Base-by-base conservation (phyloP, 164 flowering plant species). In the Tetrastigma voinierianum region DNA sequence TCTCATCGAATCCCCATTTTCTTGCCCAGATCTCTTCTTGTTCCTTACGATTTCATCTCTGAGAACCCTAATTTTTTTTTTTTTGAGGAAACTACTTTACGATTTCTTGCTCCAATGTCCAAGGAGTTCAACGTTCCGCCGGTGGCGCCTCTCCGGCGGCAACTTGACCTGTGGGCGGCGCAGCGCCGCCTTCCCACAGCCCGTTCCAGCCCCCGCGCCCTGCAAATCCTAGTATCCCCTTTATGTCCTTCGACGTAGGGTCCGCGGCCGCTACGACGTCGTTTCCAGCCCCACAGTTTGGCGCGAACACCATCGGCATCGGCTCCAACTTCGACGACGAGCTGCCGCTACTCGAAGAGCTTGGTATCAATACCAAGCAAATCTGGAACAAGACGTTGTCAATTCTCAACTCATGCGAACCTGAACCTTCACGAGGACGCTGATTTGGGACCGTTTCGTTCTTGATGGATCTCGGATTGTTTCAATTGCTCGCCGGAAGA, bases 291-390 rank as follows among this genome's bases (percentile, higher is more conserved):
- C 25, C 40, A 25, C 40, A 4, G 40, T 25, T 72, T 68, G 47
- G 62, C 51, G 63, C 56, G 0, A 74, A 73, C 2, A 25, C 67
- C 24, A 69, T 73, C 11, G 40, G 4, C 40, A 25, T 4, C 40
- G 40, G 6, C 40, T 0, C 40, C 40, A 59, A 19, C 23, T 87
- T 88, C 77, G 92, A 85, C 14, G 94, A 88, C 65, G 97, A 90
- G 74, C 90, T 76, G 45, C 90, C 97, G 9, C 80, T 89, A n/a
- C 85, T 93, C 5, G 98, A 90, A 75, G 98, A 93, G 60, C 89
- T 93, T 43, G 98, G 96, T 10, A 91, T 91, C 66, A 87, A 91
- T 72, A 87, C 97, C 0, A 82, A 79, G 21, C 96, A 88, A 76
- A 93, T 93, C 81, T 89, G 91, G 91, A 77, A 67, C 17, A 91